These are phyloP conservation scores for Nakazawaea sp. DNA, from an alignment of 805 yeast species.

Conservation along the genomic window DNA sequence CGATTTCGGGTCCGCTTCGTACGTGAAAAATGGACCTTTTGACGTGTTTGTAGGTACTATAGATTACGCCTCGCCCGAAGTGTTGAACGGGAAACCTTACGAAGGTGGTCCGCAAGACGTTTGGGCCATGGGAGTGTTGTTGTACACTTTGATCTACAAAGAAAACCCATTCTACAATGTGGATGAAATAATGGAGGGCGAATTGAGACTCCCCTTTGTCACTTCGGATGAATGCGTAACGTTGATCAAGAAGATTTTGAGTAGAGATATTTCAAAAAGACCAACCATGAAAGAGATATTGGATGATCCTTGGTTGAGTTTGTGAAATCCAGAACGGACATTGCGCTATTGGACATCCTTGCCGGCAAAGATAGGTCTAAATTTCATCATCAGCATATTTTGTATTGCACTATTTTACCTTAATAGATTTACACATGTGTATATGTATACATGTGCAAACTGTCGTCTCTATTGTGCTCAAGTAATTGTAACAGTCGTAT, in stretches of 20 bases:
- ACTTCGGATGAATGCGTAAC: slow-evolving; percentile 54
- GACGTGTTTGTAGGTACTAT: slow-evolving; percentile 97
- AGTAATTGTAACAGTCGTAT: too few relatives aligned
- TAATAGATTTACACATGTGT: too few relatives aligned
- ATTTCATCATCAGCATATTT: too few relatives aligned
- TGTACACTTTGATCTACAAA: slow-evolving; percentile 85
- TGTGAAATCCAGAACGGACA: too few relatives aligned
- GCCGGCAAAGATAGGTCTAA: too few relatives aligned
- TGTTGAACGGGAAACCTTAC: slow-evolving; percentile 79
- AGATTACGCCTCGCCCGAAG: slow-evolving; percentile 98
- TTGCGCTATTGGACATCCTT: too few relatives aligned
- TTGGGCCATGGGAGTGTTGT: slow-evolving; percentile 91
- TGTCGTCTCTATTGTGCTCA: too few relatives aligned
- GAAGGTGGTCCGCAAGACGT: slow-evolving; percentile 93
- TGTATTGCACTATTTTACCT: too few relatives aligned
- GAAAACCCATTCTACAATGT: slow-evolving; percentile 95
- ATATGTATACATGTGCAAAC: too few relatives aligned
- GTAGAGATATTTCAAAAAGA: slow-evolving; percentile 58
- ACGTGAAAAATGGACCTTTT: slow-evolving; percentile 85
- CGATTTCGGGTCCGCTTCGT: slow-evolving; percentile 95
- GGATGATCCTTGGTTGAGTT: slow-evolving; percentile 76
- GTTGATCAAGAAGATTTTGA: slow-evolving; percentile 58
- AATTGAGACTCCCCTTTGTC: slow-evolving; percentile 62
- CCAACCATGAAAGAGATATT: slow-evolving; percentile 70
- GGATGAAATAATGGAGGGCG: slow-evolving; percentile 93